Evolutionary conservation across 805 yeast genomes (phyloP), one percentile per base, ranked within the genome.

Genomic region (Candida saitoana): DNA sequence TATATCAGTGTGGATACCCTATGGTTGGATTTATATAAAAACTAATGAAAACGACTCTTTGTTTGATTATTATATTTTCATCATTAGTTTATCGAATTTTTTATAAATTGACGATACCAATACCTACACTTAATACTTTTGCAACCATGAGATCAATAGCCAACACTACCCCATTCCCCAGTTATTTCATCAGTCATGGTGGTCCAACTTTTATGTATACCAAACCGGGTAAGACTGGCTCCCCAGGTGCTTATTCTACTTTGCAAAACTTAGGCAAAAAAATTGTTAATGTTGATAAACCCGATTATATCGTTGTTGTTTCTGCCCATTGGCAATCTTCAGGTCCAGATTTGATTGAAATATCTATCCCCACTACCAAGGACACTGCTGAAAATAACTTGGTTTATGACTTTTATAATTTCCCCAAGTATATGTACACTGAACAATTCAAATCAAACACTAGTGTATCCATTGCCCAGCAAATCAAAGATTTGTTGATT

Each of bases 261-360:
- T 69, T 80, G 5, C 60, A 68, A 36, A 50, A 60, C 17, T 46
- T 82, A 5, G 95, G 95, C 2, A 47, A 57, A 14, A 59, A 63
- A 30, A 79, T 86, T 47, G 67, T 69, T 38, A 56, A 63, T 1
- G 52, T 55, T 14, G 56, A 78, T 49, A 77, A 80, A 44, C 93
- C 93, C 3, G 80, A 80, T 47, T 84, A 75, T 41, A 66, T 86
- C 12, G 58, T 86, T 20, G 76, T 79, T 34, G 76, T 86, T 2
- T 80, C 88, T 22, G 95, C 90, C 0, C 95, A 87, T 59, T 86
- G 90, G 89, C 84, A 84, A 58, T 67, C 82, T 1, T 39, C 50
- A 1, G 59, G 55, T 0, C 46, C 61, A 2, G 64, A 71, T 36
- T 52, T 59, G 33, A 61, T 81, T 15, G 82, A 80, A 50, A 65